phyloP scores from a whole-genome alignment of 331 rosid genomes.

The Malus hybrid region DNA sequence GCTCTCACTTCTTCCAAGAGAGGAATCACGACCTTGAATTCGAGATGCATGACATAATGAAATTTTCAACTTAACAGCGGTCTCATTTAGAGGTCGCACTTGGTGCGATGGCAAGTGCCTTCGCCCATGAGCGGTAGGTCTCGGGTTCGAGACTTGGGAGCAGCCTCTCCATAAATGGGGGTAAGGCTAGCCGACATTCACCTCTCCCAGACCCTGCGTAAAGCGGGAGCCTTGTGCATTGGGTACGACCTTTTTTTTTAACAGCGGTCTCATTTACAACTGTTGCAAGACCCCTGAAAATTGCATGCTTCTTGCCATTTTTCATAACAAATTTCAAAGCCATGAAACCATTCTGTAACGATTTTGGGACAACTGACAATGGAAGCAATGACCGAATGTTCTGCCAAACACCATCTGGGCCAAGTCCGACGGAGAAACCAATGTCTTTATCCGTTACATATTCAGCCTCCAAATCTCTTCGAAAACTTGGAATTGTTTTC shows the following conservation, averaged over 20 bases:
- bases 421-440: conserved; percentile 82
- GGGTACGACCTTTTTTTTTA: no score
- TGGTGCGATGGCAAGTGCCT: no score
- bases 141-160: no score
- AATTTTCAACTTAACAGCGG: conserved; percentile 52
- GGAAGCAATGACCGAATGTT: conserved; percentile 82
- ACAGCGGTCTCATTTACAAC: no score
- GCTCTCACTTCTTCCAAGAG: conserved; percentile 23
- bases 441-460: conserved; percentile 44
- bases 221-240: no score
- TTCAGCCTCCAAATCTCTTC: conserved; percentile 43
- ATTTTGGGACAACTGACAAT: conserved; percentile 66
- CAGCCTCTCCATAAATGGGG: no score
- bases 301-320: conserved; percentile 89
- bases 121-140: no score
- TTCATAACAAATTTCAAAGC: conserved; percentile 82
- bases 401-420: conserved; percentile 59
- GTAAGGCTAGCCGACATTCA: no score
- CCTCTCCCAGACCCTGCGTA: no score
- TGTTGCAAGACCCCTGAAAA: conserved; percentile 76
- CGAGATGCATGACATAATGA: conserved; percentile 42
- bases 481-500: conserved; percentile 52
- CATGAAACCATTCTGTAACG: conserved; percentile 50
- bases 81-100: no score
- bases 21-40: conserved; percentile 25